Base-by-base conservation (phyloP, 495 filamentous ascomycete genomes). In the Astrocystis sublimbata region DNA sequence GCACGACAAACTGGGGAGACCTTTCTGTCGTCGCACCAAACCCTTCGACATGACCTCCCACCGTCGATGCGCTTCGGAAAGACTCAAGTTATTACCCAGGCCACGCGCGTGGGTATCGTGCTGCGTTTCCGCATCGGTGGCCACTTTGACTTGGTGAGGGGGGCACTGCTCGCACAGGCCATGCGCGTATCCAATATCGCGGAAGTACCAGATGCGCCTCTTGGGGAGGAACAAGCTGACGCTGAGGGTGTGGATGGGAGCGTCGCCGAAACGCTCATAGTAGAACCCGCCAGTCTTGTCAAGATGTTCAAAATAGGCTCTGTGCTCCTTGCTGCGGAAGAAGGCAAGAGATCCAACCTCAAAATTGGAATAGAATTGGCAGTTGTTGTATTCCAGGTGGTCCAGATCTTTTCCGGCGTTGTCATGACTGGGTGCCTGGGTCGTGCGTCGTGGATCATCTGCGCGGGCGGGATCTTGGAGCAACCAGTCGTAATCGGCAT, bases 221-320 rank as follows among this genome's bases (percentile, higher is more conserved):
- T 76, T 79, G 1, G 78, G 76, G 26, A 78, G 62, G 56, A 83
- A 82, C 71, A 83, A 77, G 43, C 75, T 78, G 23, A 82, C 78
- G 47, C 77, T 78, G 17, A 83, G 69, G 5, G 79, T 81, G 70
- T 88, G 86, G 28, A 88, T 82, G n/a, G 86, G 85, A 13, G 85
- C 86, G 67, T 88, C 86, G 23, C 85, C 86, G 65, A 83, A 86
- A 23, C 82, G 78, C 61, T 86, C 83, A 67, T 87, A 87, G 71
- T 85, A 85, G 71, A 86, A 87, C 21, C 84, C 84, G 9, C 82
- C 84, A 30, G 78, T 76, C 40, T 70, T 72, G 65, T 88, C 86
- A 9, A 89, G 72, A 62, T 83, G 79, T 30, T 80, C 67, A 66
- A 88, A 86, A 70, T 83, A 87, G 26, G 80, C 79, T 45, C 79